Base-by-base conservation (phyloP, 306 rosid genomes). In the Comarum palustre region DNA sequence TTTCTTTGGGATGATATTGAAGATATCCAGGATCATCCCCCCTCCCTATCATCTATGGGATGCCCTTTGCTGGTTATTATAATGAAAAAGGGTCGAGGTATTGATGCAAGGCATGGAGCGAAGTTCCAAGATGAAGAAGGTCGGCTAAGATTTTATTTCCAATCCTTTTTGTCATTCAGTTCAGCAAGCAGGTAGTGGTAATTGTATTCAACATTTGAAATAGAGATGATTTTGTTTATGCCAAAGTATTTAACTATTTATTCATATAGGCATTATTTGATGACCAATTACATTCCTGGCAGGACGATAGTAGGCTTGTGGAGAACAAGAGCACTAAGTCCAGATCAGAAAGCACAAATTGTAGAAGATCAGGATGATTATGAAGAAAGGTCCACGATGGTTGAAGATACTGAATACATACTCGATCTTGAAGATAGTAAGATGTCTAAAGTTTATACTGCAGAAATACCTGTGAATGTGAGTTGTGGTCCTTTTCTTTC, bases 1-100 rank as follows among this genome's bases (percentile, higher is more conserved):
- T 85, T 94, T 75, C 96, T 94, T 34, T 89, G 96, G 95, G 98
- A 94, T 75, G 98, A 94, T 72, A 89, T 94, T 80, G 97, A 91
- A 61, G 89, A 85, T 68, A 77, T 94, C 70, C 83, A 85, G 75
- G 85, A 84, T 25, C 88, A 87, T 71, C 84, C 96, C 74, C 96
- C 98, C 25, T 69, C 97, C 36, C 57, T 85, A n/a, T 81, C 86
- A 66, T 87, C 98, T 13, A 17, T 91, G 68, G 98, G 96, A 52
- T 91, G 94, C 84, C 98, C 98, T 54, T 68, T 78, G 16, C 74
- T 94, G 74, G 87, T 83, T 69, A 81, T 94, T 73, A 69, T 88
- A 68, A 84, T 94, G 54, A 82, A 81, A 67, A 80, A 73, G 39
- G 97, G 82, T 55, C 87, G 97, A 73, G 96, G 96, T 14, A 60